Percentiles rank a stretch among this genome's conserved stretches.
phyloP scores from a whole-genome alignment of 768 basidiomycete genomes.

The Tulasnella sp. region DNA sequence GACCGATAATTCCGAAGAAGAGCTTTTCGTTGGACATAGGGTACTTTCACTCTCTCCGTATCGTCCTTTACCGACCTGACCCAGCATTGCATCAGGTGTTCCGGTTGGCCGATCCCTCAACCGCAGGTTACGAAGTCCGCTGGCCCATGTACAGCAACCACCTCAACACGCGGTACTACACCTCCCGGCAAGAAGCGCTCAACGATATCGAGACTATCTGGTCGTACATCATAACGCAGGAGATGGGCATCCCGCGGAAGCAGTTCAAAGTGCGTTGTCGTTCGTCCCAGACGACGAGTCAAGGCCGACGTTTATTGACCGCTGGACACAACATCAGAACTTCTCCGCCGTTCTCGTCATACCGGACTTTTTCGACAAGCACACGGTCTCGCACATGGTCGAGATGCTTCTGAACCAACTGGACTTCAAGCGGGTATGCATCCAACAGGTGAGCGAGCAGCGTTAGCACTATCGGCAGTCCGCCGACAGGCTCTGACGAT shows the following conservation, averaged over 20 bases:
- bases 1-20: slow-evolving; percentile 35
- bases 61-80: slow-evolving; percentile 4
- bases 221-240: slow-evolving; percentile 45
- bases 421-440: slow-evolving; percentile 88
- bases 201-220: slow-evolving; percentile 71
- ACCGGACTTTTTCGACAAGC: slow-evolving; percentile 81
- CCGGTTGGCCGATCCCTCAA: slow-evolving; percentile 53
- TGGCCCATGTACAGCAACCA: slow-evolving; percentile 75
- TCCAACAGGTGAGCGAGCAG: slow-evolving; percentile 83
- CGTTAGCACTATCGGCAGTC: slow-evolving; percentile 28
- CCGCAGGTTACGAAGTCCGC: slow-evolving; percentile 57
- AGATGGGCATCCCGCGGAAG: slow-evolving; percentile 38
- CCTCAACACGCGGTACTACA: slow-evolving; percentile 74
- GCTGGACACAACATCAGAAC: slow-evolving; percentile 49
- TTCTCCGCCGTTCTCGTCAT: slow-evolving; percentile 81
- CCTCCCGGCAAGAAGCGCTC: slow-evolving; percentile 44
- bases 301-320: background rate
- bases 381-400: slow-evolving; percentile 68
- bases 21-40: slow-evolving; percentile 59
- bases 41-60: slow-evolving; percentile 27
- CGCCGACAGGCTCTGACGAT: background rate
- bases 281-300: no score
- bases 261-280: slow-evolving; percentile 46
- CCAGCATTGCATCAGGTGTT: slow-evolving; percentile 40
- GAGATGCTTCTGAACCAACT: slow-evolving; percentile 62